phyloP scores from a whole-genome alignment of 495 filamentous ascomycete species.

The Umbilicaria muhlenbergii region DNA sequence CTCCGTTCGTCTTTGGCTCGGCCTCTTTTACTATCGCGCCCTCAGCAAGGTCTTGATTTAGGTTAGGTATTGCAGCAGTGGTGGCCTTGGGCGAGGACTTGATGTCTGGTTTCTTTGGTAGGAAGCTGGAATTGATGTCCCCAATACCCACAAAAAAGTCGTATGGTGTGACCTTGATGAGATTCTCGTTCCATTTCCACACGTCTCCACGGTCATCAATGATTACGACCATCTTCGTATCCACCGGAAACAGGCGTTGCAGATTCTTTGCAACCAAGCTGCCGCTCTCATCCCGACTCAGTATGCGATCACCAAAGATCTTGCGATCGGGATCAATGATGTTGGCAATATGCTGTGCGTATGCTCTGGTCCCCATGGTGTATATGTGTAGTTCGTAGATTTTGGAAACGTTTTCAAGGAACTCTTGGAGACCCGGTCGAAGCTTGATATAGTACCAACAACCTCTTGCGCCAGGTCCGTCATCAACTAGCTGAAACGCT shows the following conservation, averaged over 20 bases:
- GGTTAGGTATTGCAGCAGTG: constrained; percentile 8
- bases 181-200: constrained; percentile 88
- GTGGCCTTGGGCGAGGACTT: constrained; percentile 20
- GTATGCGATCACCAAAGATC: constrained; percentile 84
- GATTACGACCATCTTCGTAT: constrained; percentile 98
- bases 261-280: constrained; percentile 81
- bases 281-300: constrained; percentile 92
- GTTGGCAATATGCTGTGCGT: constrained; percentile 79
- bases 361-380: constrained; percentile 95
- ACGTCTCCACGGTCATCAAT: constrained; percentile 97
- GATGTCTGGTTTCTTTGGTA: constrained; percentile 76
- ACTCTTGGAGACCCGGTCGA: constrained; percentile 76
- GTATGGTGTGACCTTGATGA: constrained; percentile 89
- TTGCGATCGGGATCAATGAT: constrained; percentile 84
- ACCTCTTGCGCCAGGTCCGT: constrained; percentile 55
- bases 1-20: constrained; percentile 2
- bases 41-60: constrained; percentile 12
- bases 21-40: constrained; percentile 10
- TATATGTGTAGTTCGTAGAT: constrained; percentile 95
- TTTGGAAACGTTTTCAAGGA: constrained; percentile 61
- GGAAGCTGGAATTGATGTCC: constrained; percentile 95
- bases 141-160: constrained; percentile 98
- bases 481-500: constrained; percentile 73
- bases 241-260: constrained; percentile 83
- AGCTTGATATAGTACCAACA: constrained; percentile 98